Evolutionary conservation across 1,139 yeast species (phyloP), one percentile per base, ranked within the genome.

Genomic region (Suhomyces bolitotheri): DNA sequence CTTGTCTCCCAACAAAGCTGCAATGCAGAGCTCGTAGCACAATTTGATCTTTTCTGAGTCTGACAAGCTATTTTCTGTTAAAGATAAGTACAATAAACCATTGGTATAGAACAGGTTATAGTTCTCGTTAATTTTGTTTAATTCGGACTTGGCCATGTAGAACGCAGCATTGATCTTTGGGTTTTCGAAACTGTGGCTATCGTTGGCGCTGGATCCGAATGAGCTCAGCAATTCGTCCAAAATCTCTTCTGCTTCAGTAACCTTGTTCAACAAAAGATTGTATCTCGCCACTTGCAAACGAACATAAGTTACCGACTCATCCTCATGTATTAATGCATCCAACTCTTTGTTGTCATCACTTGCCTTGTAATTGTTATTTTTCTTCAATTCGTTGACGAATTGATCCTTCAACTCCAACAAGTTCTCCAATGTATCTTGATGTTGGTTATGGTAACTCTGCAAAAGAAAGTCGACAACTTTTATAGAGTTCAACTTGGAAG

Each of bases 1-100:
- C 56, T 80, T 82, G 54, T 89, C 96, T 30, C 97, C 98, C 49
- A 92, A 71, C 44, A 92, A 68, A 0, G 97, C 98, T 27, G 96
- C 82, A 34, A 89, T 73, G 41, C 95, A 76, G 51, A 92, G 73
- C 49, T 92, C 95, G 53, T 82, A 80, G 16, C 96, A 92, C 38
- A 88, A 69, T 21, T 46, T 43, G 20, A 40, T 37, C 46, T 73
- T 73, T 27, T 41, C 42, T 5, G 32, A 39, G 7, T 37, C 44
- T 2, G 31, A 8, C 34, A 46, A 37, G 29, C 34, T 42, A 46
- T 65, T 74, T 38, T 80, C 82, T 28, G 73, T 62, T 15, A 71
- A 56, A 7, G 79, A 64, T 48, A 83, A 66, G 45, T 73, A 78
- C 39, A 64, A 66, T 50, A 73, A 60, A 26, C 74, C 73, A 44